Base-by-base conservation (phyloP, 768 basidiomycete genomes). In the Tricholoma saponaceum region DNA sequence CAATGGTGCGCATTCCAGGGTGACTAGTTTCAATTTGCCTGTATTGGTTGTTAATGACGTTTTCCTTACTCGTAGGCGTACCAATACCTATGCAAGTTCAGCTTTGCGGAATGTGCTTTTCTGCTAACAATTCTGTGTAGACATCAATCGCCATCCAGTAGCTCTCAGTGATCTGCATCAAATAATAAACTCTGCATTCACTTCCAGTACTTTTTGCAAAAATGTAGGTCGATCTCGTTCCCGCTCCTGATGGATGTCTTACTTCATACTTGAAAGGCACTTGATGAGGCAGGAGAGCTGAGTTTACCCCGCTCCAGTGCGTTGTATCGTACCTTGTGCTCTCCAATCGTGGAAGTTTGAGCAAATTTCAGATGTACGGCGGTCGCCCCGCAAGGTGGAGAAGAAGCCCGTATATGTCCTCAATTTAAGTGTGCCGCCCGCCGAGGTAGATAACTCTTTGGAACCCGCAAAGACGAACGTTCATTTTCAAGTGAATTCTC, bases 371-470 rank as follows among this genome's bases (percentile, higher is more conserved):
- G 89, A 73, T 51, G 66, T 66, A 44, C 83, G 90, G 58, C 80
- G 88, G 32, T 89, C 93, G 32, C 90, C 93, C 30, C 84, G 88
- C 39, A 93, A 90, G 71, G 70, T 74, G 22, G 92, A 93, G 66
- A 86, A 85, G 70, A 83, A 83, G 68, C 86, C 94, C 4, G 83
- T 94, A 58, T 98, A 90, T 68, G 87, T 94, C 47, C 74, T 98
- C 49, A 86, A 91, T 66, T 66, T 98, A 58, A 77, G 74, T 8
- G 72, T 95, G 18, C 85, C 92, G 44, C 72, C 84, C 2, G 72
- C 75, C 23, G 75, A 85, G 25, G 75, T 97, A 8, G 93, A 97
- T 66, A 87, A 89, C 56, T 83, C 84, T 58, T 66, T 94, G 26
- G 92, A 91, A 61, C 92, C 94, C n/a, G 75, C 82, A 16, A 95